phyloP scores from a whole-genome alignment of 1,284 basidiomycete species.

The Trametes sp. region DNA sequence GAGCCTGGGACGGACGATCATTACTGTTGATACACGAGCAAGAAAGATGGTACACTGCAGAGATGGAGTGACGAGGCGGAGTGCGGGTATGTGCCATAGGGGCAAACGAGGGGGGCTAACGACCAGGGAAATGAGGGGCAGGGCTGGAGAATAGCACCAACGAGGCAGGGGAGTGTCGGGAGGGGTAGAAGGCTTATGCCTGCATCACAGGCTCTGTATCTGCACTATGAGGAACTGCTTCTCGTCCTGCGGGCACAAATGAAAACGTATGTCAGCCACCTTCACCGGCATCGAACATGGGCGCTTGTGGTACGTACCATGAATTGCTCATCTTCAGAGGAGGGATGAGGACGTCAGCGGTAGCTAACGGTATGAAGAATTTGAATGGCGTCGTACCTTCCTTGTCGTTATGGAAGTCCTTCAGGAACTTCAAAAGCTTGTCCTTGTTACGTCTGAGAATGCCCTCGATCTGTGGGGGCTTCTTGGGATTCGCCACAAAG shows the following conservation, averaged over 20 bases:
- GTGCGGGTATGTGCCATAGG: constrained; percentile 20
- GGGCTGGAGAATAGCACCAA: constrained; percentile 9
- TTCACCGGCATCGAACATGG: not conserved
- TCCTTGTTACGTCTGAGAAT: constrained; percentile 96
- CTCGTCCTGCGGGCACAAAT: constrained; percentile 73
- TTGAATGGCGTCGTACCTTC: constrained; percentile 66
- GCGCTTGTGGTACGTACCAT: constrained; percentile 56
- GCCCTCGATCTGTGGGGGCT: constrained; percentile 92
- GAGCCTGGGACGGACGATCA: constrained; percentile 22
- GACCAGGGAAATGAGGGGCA: not conserved
- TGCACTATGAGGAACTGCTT: constrained; percentile 96
- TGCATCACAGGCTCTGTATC: constrained; percentile 76
- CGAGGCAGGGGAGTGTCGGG: constrained; percentile 5
- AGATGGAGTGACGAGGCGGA: constrained; percentile 16
- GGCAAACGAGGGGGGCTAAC: not conserved
- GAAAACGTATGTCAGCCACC: constrained; percentile 7
- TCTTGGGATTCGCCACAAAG: constrained; percentile 99
- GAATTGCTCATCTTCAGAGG: constrained; percentile 86
- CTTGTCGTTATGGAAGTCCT: constrained; percentile 97
- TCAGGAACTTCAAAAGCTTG: constrained; percentile 89
- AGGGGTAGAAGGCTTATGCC: not conserved
- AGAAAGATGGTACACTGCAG: constrained; percentile 27
- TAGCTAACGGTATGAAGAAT: not conserved
- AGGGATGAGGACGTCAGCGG: constrained; percentile 7
- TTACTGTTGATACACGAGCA: constrained; percentile 31